These are phyloP conservation scores for Phytophthora syringae DNA, from an alignment of 352 stramenopile genomes.

Conservation along the genomic window DNA sequence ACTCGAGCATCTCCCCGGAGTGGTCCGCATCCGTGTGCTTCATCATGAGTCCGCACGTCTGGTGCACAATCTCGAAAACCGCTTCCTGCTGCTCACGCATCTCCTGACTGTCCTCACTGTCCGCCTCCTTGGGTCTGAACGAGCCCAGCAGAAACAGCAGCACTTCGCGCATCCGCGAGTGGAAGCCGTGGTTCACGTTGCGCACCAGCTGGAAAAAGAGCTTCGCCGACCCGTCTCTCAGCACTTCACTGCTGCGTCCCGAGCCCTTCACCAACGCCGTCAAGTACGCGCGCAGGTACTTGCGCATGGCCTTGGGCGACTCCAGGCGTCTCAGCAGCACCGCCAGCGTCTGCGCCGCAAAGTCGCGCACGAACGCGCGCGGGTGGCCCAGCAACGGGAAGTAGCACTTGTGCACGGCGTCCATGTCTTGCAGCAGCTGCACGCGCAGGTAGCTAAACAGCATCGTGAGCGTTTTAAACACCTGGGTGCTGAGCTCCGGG, in stretches of 20 bases:
- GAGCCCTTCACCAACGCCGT: conserved; percentile 75
- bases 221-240: conserved; percentile 88
- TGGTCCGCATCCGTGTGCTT: conserved; percentile 80
- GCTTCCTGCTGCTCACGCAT: conserved; percentile 36
- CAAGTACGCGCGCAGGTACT: conserved; percentile 84
- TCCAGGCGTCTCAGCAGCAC: conserved; percentile 85
- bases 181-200: conserved; percentile 87
- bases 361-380: conserved; percentile 89
- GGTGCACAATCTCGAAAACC: conserved; percentile 73
- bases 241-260: conserved; percentile 59
- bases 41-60: conserved; percentile 76
- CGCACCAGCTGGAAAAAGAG: conserved; percentile 85
- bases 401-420: conserved; percentile 91
- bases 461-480: conserved; percentile 92
- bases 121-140: conserved; percentile 59
- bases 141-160: conserved; percentile 74
- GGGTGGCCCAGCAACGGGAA: conserved; percentile 88
- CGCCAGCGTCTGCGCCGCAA: conserved; percentile 88
- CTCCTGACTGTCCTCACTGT: conserved; percentile 14
- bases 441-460: conserved; percentile 88
- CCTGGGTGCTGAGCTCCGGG: conserved; percentile 88
- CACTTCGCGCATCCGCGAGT: conserved; percentile 86
- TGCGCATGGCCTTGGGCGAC: conserved; percentile 71
- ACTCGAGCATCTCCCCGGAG: conserved; percentile 70
- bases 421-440: conserved; percentile 89